Evolutionary conservation across 2,329 filamentous ascomycete species (phyloP).

Genomic region (Verticillium alfalfae): DNA sequence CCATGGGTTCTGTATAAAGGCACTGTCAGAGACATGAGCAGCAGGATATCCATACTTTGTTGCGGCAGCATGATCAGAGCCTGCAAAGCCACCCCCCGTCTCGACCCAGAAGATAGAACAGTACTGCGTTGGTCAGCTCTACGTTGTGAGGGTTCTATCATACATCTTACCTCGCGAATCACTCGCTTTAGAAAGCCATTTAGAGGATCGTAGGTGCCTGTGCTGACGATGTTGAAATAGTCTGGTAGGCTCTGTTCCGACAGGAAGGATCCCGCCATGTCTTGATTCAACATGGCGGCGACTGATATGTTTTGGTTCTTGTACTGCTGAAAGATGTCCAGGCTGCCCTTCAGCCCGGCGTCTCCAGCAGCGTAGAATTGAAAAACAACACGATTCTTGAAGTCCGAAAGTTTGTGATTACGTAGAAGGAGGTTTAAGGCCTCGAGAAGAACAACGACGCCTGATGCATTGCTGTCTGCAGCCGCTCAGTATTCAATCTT

Average conservation of each 20-base stretch:
- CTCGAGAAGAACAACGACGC: constrained; percentile 64
- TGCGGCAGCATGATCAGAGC: constrained; percentile 29
- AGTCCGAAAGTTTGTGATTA: constrained; percentile 46
- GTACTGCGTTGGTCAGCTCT: not conserved
- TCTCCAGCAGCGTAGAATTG: constrained; percentile 80
- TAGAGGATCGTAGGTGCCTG: not conserved
- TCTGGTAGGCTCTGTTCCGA: not conserved
- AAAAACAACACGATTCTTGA: constrained; percentile 74
- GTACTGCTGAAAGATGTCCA: constrained; percentile 35
- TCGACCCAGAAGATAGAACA: not conserved
- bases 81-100: constrained; percentile 32
- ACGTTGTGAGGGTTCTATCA: too few species aligned
- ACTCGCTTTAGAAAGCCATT: not conserved
- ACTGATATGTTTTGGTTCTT: constrained; percentile 28
- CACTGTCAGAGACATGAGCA: not conserved
- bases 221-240: not conserved
- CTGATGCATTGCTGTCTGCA: constrained; percentile 34
- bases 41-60: constrained; percentile 20
- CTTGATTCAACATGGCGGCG: constrained; percentile 41
- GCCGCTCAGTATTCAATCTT: not conserved
- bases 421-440: constrained; percentile 66
- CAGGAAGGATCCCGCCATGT: constrained; percentile 34
- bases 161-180: not conserved
- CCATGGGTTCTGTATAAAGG: not conserved
- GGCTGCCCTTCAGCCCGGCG: constrained; percentile 39